These are phyloP conservation scores for Ophiostoma sp. DNA, from an alignment of 2,329 filamentous ascomycete genomes.

Conservation along the genomic window DNA sequence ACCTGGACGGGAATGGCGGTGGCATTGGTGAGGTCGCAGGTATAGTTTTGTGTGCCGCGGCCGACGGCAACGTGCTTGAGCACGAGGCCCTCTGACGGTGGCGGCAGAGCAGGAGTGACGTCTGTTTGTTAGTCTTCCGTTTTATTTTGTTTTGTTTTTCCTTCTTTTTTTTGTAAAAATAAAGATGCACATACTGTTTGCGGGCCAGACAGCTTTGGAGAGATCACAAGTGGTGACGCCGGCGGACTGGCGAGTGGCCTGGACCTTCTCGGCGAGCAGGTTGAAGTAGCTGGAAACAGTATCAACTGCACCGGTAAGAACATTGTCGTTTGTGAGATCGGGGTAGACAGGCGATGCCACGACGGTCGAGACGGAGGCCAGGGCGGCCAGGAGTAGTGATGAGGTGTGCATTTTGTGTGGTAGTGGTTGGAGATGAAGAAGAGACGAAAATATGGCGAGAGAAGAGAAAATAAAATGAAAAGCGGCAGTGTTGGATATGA, in stretches of 20 bases:
- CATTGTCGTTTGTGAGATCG: constrained; percentile 38
- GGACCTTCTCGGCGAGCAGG: constrained; percentile 51
- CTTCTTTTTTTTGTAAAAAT: background rate
- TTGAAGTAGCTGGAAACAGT: constrained; percentile 58
- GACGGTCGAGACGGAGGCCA: constrained; percentile 44
- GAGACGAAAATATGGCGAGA: background rate
- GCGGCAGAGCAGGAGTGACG: constrained; percentile 36
- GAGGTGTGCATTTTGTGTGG: constrained; percentile 46
- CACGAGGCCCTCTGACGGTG: constrained; percentile 53
- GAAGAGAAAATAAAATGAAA: too few relatives aligned
- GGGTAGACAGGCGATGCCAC: constrained; percentile 46
- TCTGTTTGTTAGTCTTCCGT: constrained; percentile 34
- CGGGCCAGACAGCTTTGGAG: constrained; percentile 45
- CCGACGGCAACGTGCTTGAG: constrained; percentile 79
- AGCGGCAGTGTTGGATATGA: background rate
- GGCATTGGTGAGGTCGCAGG: constrained; percentile 60
- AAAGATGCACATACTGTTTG: constrained; percentile 36
- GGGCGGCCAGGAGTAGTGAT: constrained; percentile 34
- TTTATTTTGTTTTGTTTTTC: background rate
- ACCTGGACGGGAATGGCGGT: constrained; percentile 57
- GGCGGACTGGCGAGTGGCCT: constrained; percentile 41
- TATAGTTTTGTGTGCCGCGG: constrained; percentile 91
- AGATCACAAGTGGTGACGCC: constrained; percentile 49
- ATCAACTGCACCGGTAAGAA: constrained; percentile 40
- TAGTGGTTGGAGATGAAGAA: background rate